Evolutionary conservation across 257 asterid genomes (phyloP), one percentile per base, ranked within the genome.

Genomic region (Voacanga thouarsii): DNA sequence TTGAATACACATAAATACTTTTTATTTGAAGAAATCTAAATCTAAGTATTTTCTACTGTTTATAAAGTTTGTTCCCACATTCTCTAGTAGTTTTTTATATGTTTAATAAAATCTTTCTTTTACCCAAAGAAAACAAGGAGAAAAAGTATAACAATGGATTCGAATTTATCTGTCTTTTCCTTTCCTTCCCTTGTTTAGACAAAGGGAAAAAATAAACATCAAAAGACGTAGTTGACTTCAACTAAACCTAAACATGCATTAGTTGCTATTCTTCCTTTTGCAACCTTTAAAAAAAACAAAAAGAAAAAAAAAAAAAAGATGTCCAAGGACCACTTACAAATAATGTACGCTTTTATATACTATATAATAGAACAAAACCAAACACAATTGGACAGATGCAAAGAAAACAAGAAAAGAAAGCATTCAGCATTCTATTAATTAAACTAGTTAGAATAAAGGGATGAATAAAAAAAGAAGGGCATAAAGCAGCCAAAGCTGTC

Each of bases 401-500:
- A 72, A 51, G 6, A 18, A 79, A 51, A 24, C 79, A 72, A 18
- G 33, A 3, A 69, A 49, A 75, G 45, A 39, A 67, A 47, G 23
- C 75, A 74, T 47, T 19, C 26, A n/a, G 23, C 43, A 23, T 47
- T 67, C 23, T 37, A 66, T 66, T 71, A 53, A 33, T 33, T 33
- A 45, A 59, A 74, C 61, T 74, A 78, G 47, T 26, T 50, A 67
- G 55, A 57, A 45, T 33, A 47, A 44, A 23, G 0, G 33, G 16
- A 50, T 14, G 19, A 77, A 41, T 21, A 5, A 15, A 53, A n/a
- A 63, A 63, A 21, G 23, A 5, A 55, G 37, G 61, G 65, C 67
- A 78, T 67, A 74, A 78, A 74, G 85, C 37, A 39, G 11, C 41
- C 77, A 43, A 65, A 51, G 72, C 76, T 56, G 79, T 65, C 79